These are phyloP conservation scores for Thermoascus crustaceus DNA, from an alignment of 2,329 filamentous ascomycete species.

Conservation along the genomic window DNA sequence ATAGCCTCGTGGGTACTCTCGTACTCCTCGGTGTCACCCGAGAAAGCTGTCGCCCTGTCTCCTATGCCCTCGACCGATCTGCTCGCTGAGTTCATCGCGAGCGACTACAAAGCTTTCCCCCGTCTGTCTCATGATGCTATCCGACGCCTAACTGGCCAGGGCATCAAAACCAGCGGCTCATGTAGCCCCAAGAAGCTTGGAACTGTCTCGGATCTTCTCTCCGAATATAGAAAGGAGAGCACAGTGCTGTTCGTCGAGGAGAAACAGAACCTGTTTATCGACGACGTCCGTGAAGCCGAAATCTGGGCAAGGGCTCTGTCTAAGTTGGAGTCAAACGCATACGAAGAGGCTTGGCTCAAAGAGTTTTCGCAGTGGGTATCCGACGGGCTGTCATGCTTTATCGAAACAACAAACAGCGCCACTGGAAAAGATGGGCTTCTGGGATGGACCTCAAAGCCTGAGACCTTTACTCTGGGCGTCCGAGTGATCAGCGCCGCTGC, in stretches of 20 bases:
- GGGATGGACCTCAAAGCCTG: constrained; percentile 62
- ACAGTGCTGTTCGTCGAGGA: constrained; percentile 69
- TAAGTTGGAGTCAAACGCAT: constrained; percentile 17
- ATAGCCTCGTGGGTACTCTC: constrained; percentile 31
- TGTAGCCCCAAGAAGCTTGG: constrained; percentile 9
- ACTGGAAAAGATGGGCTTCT: constrained; percentile 53
- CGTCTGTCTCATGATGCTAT: constrained; percentile 29
- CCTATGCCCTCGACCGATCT: constrained; percentile 42
- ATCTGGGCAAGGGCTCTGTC: constrained; percentile 56
- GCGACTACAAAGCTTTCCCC: constrained; percentile 24
- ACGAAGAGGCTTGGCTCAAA: constrained; percentile 13
- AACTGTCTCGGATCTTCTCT: constrained; percentile 22
- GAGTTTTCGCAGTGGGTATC: constrained; percentile 24
- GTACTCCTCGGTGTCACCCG: constrained; percentile 22
- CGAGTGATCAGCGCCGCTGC: constrained; percentile 32
- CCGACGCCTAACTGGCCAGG: constrained; percentile 30
- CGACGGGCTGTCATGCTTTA: constrained; percentile 23
- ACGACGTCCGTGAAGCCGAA: constrained; percentile 65
- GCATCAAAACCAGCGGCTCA: constrained; percentile 16
- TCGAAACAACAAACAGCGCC: constrained; percentile 18
- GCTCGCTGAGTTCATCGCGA: constrained; percentile 28
- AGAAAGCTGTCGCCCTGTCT: constrained; percentile 29
- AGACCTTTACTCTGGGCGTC: constrained; percentile 49
- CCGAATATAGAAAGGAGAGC: constrained; percentile 29
- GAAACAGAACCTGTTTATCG: constrained; percentile 89